Evolutionary conservation across 2,329 filamentous ascomycete species (phyloP).

Genomic region (Colletotrichum orbiculare): DNA sequence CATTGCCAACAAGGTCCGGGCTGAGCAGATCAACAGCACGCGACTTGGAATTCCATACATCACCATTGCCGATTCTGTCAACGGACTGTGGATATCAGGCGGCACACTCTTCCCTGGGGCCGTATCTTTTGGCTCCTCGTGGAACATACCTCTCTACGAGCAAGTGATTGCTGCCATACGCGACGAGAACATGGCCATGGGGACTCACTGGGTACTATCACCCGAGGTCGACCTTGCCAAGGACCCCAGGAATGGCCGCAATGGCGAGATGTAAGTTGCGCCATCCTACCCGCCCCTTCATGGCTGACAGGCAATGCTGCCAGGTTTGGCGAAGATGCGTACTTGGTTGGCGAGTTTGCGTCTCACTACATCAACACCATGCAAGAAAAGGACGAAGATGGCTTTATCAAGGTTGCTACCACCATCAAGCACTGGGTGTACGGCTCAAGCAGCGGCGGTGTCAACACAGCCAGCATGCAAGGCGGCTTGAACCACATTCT

Average conservation of each 20-base stretch:
- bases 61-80: conserved; percentile 43
- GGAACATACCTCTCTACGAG: conserved; percentile 45
- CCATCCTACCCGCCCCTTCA: too few relatives aligned
- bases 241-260: conserved; percentile 43
- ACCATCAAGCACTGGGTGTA: conserved; percentile 52
- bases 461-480: conserved; percentile 47
- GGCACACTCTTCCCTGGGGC: conserved; percentile 47
- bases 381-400: conserved; percentile 46
- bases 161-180: conserved; percentile 42
- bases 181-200: conserved; percentile 46
- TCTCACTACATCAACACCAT: conserved; percentile 47
- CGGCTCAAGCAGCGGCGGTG: conserved; percentile 45
- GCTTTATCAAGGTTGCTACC: conserved; percentile 47
- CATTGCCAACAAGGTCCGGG: conserved; percentile 40
- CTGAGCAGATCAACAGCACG: conserved; percentile 38
- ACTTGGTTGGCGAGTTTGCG: conserved; percentile 46
- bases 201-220: conserved; percentile 47
- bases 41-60: conserved; percentile 41
- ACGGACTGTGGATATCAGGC: conserved; percentile 44
- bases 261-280: conserved; percentile 39
- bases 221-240: conserved; percentile 47
- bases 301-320: not conserved
- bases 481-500: conserved; percentile 48
- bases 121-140: conserved; percentile 44
- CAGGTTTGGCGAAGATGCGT: conserved; percentile 48